These are phyloP conservation scores for Botrytis byssoidea DNA, from an alignment of 2,329 filamentous ascomycete genomes.

Conservation along the genomic window DNA sequence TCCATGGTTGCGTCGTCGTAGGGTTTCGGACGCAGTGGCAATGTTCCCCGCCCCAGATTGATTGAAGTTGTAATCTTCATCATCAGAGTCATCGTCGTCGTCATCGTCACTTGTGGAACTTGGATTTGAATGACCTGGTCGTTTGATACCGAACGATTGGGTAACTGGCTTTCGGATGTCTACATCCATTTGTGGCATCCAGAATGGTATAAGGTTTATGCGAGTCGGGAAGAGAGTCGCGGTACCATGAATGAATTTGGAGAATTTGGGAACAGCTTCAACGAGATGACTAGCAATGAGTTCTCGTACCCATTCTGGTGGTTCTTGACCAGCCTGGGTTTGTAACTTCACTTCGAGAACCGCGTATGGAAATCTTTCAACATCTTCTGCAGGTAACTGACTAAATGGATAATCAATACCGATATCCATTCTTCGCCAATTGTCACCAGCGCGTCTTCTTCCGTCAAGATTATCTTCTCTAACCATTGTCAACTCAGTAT, in stretches of 20 bases:
- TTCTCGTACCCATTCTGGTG: slow-evolving; percentile 94
- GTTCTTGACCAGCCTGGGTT: slow-evolving; percentile 91
- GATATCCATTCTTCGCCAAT: slow-evolving; percentile 97
- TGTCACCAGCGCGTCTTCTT: slow-evolving; percentile 69
- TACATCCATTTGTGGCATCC: slow-evolving; percentile 97
- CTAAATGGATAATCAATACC: slow-evolving; percentile 94
- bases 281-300: slow-evolving; percentile 91
- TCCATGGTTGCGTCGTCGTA: slow-evolving; percentile 29
- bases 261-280: slow-evolving; percentile 98
- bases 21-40: slow-evolving; percentile 26
- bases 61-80: slow-evolving; percentile 42
- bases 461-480: slow-evolving; percentile 95
- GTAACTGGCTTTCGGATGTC: slow-evolving; percentile 92
- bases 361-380: slow-evolving; percentile 92
- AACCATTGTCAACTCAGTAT: slow-evolving; percentile 92
- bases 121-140: slow-evolving; percentile 71
- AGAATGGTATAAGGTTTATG: slow-evolving; percentile 90
- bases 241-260: slow-evolving; percentile 96
- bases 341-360: slow-evolving; percentile 97
- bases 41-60: background rate
- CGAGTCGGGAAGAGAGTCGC: slow-evolving; percentile 82
- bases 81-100: slow-evolving; percentile 68
- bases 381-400: slow-evolving; percentile 79
- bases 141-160: slow-evolving; percentile 86
- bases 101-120: slow-evolving; percentile 77